Evolutionary conservation across 2,329 filamentous ascomycete genomes (phyloP).

Genomic region (Chaetoscypha palmicola): DNA sequence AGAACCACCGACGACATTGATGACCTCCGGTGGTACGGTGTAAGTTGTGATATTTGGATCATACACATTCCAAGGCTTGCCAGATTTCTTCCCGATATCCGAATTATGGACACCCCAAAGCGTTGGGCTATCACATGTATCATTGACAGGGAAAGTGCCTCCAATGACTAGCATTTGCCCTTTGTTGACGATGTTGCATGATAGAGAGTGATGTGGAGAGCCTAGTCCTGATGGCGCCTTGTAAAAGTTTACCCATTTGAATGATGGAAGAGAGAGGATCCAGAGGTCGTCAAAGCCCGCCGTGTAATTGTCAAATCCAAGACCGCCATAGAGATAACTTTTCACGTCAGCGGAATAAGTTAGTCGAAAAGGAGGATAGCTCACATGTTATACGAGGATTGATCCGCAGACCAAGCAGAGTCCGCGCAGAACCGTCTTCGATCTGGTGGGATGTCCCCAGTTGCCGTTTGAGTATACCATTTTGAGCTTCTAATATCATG

Average conservation of each 20-base stretch:
- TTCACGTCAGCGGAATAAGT: constrained; percentile 10
- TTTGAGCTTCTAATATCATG: constrained; percentile 53
- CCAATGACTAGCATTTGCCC: constrained; percentile 59
- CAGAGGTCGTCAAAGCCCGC: constrained; percentile 55
- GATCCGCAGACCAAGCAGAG: constrained; percentile 50
- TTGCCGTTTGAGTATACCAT: constrained; percentile 54
- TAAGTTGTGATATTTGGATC: constrained; percentile 44
- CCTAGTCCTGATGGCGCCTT: constrained; percentile 34
- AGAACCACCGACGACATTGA: constrained; percentile 43
- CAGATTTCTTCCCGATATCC: constrained; percentile 45
- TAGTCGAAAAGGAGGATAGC: constrained; percentile 20
- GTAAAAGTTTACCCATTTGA: constrained; percentile 30
- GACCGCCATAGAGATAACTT: constrained; percentile 56
- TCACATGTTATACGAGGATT: constrained; percentile 58
- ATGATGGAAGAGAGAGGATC: constrained; percentile 36
- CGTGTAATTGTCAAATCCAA: constrained; percentile 39
- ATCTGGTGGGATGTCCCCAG: constrained; percentile 44
- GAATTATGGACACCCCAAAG: constrained; percentile 51
- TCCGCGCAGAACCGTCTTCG: constrained; percentile 56
- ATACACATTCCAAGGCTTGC: constrained; percentile 45
- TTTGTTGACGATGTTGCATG: constrained; percentile 48
- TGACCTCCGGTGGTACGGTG: constrained; percentile 45
- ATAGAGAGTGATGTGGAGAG: constrained; percentile 46
- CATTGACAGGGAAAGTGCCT: constrained; percentile 45
- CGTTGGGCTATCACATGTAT: constrained; percentile 45